Evolutionary conservation across 805 yeast species (phyloP).

Genomic region (Myxozyma udenii): DNA sequence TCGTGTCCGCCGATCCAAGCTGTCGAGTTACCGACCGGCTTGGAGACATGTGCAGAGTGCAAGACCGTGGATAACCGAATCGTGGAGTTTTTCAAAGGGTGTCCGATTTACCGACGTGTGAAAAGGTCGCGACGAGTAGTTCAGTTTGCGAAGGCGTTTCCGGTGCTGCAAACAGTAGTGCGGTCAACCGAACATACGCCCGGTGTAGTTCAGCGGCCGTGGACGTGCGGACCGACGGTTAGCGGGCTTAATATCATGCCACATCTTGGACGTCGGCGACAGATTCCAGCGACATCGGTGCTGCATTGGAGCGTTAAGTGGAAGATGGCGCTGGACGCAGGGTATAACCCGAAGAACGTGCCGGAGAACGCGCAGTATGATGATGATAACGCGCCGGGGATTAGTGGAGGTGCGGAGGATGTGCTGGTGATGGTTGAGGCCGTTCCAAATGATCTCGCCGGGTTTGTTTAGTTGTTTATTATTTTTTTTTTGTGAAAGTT

Average conservation of each 20-base stretch:
- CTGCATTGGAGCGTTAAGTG: slow-evolving; percentile 66
- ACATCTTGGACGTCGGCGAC: slow-evolving; percentile 54
- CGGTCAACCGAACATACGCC: no score
- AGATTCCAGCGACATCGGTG: slow-evolving; percentile 47
- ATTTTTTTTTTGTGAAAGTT: no score
- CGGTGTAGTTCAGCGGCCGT: not conserved
- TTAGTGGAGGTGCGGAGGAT: slow-evolving; percentile 2
- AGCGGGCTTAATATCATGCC: slow-evolving; percentile 41
- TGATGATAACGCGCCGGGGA: not conserved
- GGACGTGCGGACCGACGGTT: not conserved
- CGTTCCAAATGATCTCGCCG: not conserved
- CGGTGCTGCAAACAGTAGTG: no score
- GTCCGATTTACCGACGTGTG: no score
- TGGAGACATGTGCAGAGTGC: not conserved
- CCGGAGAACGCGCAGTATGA: slow-evolving; percentile 9
- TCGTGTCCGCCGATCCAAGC: not conserved
- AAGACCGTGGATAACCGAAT: not conserved
- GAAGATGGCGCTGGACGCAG: slow-evolving; percentile 31
- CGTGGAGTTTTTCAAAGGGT: no score
- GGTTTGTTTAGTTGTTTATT: not conserved
- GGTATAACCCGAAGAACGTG: slow-evolving; percentile 19
- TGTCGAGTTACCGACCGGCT: not conserved
- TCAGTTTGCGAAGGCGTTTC: no score
- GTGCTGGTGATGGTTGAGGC: not conserved
- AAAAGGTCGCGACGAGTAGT: no score